These are phyloP conservation scores for Lyophyllum decastes DNA, from an alignment of 768 basidiomycete genomes.

Conservation along the genomic window DNA sequence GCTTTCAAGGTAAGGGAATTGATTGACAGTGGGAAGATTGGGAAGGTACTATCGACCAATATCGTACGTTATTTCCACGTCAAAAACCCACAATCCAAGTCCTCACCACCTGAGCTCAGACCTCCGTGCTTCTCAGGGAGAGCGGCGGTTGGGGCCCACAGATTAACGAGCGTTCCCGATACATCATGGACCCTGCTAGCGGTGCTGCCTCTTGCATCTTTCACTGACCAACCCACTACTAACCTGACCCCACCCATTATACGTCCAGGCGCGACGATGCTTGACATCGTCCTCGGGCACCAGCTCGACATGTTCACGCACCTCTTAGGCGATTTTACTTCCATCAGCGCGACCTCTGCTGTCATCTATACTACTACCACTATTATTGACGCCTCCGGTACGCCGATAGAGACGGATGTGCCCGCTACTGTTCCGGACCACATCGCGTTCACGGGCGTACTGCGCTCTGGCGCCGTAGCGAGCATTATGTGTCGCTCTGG, in stretches of 20 bases:
- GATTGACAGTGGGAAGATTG: constrained; percentile 29
- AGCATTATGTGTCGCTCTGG: constrained; percentile 27
- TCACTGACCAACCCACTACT: background rate
- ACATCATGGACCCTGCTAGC: background rate
- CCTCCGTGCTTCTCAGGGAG: background rate
- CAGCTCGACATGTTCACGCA: constrained; percentile 27
- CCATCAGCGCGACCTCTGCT: constrained; percentile 25
- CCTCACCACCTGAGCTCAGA: background rate
- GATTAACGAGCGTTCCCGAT: background rate
- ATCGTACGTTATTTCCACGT: constrained; percentile 15
- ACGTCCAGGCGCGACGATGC: constrained; percentile 25
- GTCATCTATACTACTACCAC: constrained; percentile 27
- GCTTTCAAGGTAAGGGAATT: constrained; percentile 30
- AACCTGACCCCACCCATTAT: background rate
- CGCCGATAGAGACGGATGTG: background rate
- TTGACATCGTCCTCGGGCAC: constrained; percentile 30
- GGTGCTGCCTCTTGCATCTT: background rate
- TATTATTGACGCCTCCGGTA: background rate
- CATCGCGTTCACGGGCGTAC: constrained; percentile 25
- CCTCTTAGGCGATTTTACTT: constrained; percentile 32
- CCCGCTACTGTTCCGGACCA: background rate
- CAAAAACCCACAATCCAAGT: background rate
- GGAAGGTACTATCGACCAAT: constrained; percentile 28
- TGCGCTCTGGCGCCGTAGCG: constrained; percentile 30
- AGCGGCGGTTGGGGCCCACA: background rate